Evolutionary conservation across 176 grass and related monocot species (phyloP), one percentile per base, ranked within the genome.

Genomic region (Urochloa ruziziensis): DNA sequence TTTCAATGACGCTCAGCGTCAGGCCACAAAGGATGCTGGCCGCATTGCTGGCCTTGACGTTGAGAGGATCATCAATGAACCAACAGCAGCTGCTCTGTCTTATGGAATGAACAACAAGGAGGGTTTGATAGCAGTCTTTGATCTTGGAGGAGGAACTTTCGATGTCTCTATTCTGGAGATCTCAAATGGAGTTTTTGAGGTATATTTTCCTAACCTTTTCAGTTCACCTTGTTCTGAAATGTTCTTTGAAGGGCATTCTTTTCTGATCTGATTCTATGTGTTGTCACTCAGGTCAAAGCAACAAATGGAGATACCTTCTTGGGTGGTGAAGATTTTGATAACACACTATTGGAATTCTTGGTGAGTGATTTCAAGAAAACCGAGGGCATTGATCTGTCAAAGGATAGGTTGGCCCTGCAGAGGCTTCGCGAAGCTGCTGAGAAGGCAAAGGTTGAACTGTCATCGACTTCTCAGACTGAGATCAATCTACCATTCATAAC

Each of bases 311-410:
- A 94, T 70, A 94, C 92, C 57, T 94, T 94, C 83, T 87, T 94
- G 89, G 92, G 92, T 14, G 92, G 92, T 39, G 92, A 94, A 84
- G 92, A 94, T 87, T 94, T 94, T 83, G 92, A 94, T 27, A 94
- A 94, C 66, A 74, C 89, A 39, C 79, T 94, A 4, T 65, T 94
- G 7, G 92, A 94, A n/a, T 91, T 89, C 79, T 81, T 94, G 43
- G 83, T 94, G n/a, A 83, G 63, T 61, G 89, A 91, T 44, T 94
- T 89, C 79, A 94, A 89, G 78, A 89, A 73, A 81, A 70, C 89
- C 29, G 89, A 94, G 36, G 79, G 63, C 40, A 94, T 94, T 75
- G 92, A 94, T 59, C 86, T 94, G 28, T 85, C 92, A 21, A 94
- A 94, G 70, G 92, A 94, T 62, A 91, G 83, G 35, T 47, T 94